Evolutionary conservation across 768 basidiomycete species (phyloP), one percentile per base, ranked within the genome.

Genomic region (Hericium alpestre): DNA sequence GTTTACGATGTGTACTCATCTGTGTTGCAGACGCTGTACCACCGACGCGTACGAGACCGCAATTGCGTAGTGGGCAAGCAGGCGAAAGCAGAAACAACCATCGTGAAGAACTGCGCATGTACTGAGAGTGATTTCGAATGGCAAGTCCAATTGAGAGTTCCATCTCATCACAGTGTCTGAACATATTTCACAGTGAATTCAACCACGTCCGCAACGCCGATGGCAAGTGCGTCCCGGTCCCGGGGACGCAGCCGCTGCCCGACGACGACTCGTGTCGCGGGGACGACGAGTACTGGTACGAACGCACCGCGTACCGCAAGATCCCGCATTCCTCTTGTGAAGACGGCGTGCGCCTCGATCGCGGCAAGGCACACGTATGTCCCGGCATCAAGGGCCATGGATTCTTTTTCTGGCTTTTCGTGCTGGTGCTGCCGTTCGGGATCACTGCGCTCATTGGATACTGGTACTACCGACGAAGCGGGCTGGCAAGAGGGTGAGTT

Each of bases 251-350:
- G 3, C 78, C 93, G 0, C 76, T 87, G 11, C 68, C 79, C 0
- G 61, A 74, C 25, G 90, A 93, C 40, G 78, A 79, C 27, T 75
- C 79, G 4, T 93, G 90, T 65, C 73, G 71, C 20, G 70, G 70
- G 54, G 79, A 75, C 18, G 83, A 83, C 48, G 82, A 86, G 3
- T 90, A 77, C 68, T 99, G 96, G 96, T 97, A 93, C 67, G 93
- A 92, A 54, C 84, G 93, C 25, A 98, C 95, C 0, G 73, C 85
- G 4, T 95, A 95, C 67, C 88, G 93, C 53, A 86, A 90, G 70
- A 90, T 97, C 51, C 88, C 88, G 0, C 88, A 87, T 69, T 95
- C 94, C 38, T 81, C 76, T 20, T 99, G 96, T 67, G 81, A 84
- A 54, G 93, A 83, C 5, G 95, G 94, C 4, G 61, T 71, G 1